Conservation (phyloP, 306 rosid genomes). For the Pyrus pyrifolia region DNA sequence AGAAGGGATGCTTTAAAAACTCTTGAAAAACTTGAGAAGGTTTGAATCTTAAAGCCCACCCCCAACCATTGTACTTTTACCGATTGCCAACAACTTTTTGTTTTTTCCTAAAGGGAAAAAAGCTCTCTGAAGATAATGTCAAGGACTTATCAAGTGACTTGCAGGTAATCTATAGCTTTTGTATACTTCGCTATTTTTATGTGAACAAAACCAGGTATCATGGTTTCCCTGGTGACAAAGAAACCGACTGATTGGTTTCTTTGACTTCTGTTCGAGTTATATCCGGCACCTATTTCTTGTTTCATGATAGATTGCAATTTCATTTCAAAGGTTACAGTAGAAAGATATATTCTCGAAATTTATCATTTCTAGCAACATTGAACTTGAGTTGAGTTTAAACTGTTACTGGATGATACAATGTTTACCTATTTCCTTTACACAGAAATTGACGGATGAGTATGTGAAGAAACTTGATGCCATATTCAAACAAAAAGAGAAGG, state of each 20-base stretch:
- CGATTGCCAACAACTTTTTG: slow-evolving; percentile 10
- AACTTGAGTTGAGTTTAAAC: background rate
- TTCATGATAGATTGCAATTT: background rate
- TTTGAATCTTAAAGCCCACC: slow-evolving; percentile 30
- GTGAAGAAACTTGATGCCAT: slow-evolving; percentile 75
- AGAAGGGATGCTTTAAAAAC: slow-evolving; percentile 95
- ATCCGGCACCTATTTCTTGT: background rate
- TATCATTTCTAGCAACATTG: background rate
- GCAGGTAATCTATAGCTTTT: slow-evolving; percentile 57
- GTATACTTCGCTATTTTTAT: background rate
- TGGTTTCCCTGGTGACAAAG: background rate
- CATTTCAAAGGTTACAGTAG: background rate
- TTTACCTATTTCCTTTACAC: slow-evolving; percentile 17
- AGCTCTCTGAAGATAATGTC: slow-evolving; percentile 81
- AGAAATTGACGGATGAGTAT: slow-evolving; percentile 84
- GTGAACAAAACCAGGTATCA: background rate
- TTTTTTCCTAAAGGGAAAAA: slow-evolving; percentile 54
- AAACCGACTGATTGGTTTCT: background rate
- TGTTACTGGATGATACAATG: background rate
- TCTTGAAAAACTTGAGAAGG: slow-evolving; percentile 96
- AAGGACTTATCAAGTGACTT: slow-evolving; percentile 82
- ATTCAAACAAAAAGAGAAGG: slow-evolving; percentile 93
- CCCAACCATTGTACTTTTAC: slow-evolving; percentile 6
- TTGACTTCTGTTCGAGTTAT: background rate
- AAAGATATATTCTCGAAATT: background rate